Evolutionary conservation across 208 protist genomes (phyloP).

Genomic region (Phytomonas francai): DNA sequence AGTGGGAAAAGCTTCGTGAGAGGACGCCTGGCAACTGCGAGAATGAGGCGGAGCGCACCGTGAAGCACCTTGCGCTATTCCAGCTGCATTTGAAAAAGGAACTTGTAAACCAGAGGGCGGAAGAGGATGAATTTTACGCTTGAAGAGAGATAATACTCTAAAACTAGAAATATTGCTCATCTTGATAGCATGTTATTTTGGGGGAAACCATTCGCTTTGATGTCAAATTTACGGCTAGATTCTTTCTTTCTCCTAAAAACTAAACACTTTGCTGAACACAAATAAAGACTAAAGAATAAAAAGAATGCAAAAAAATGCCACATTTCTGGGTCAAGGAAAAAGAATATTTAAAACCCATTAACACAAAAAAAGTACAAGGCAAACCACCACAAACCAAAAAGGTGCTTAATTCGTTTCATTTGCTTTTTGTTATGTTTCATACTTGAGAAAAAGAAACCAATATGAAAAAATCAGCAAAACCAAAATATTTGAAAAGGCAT

Average conservation of each 20-base stretch:
- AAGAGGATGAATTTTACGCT: background rate
- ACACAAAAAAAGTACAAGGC: background rate
- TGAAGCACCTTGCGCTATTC: background rate
- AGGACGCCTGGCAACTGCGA: background rate
- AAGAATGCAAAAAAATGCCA: background rate
- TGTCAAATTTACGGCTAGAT: background rate
- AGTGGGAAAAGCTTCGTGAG: background rate
- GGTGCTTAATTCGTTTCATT: background rate
- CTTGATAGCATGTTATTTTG: background rate
- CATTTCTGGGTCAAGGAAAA: background rate
- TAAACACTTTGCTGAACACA: background rate
- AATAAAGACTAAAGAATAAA: background rate
- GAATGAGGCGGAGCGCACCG: background rate
- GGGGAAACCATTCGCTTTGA: background rate
- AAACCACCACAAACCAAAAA: background rate
- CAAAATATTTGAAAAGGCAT: background rate
- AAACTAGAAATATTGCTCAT: background rate
- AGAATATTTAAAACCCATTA: background rate
- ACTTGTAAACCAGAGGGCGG: background rate
- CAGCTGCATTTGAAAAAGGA: background rate
- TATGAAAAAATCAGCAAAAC: background rate
- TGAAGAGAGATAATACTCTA: background rate
- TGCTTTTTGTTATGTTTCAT: background rate
- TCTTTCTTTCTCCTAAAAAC: background rate
- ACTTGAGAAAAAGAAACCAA: background rate